phyloP scores from a whole-genome alignment of 164 flowering plant genomes.

The Chimonanthus praecox region DNA sequence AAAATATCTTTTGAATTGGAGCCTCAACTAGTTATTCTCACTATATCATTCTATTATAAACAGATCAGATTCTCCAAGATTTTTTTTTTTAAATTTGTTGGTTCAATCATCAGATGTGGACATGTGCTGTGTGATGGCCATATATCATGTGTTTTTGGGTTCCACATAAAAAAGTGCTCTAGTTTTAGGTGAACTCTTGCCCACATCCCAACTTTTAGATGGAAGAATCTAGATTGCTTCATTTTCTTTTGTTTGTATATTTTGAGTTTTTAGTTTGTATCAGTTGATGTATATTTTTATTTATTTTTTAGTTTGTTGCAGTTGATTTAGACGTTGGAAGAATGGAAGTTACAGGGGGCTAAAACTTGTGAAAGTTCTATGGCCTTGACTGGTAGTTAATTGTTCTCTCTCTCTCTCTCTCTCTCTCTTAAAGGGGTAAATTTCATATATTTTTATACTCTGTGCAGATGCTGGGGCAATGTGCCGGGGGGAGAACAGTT shows the following conservation, averaged over 20 bases:
- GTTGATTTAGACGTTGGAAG: conserved; percentile 3
- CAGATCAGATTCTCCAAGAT: too few species aligned
- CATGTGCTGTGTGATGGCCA: too few species aligned
- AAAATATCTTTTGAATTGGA: too few species aligned
- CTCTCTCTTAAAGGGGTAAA: not conserved
- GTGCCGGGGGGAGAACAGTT: conserved; percentile 32
- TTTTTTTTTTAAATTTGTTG: too few species aligned
- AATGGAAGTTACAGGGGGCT: conserved; percentile 70
- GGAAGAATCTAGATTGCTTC: too few species aligned
- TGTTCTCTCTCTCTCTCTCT: not conserved
- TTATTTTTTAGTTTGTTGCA: not conserved
- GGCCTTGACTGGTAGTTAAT: conserved; percentile 47
- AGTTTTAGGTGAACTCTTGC: too few species aligned
- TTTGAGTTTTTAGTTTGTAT: too few species aligned
- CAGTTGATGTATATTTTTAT: not conserved
- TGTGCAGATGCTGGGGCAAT: conserved; percentile 47
- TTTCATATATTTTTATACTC: not conserved
- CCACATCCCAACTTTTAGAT: too few species aligned
- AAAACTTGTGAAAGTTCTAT: conserved; percentile 34
- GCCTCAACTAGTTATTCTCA: too few species aligned
- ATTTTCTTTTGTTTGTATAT: too few species aligned
- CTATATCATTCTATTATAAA: too few species aligned
- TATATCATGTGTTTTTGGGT: not conserved
- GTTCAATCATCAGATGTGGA: too few species aligned
- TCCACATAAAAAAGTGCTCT: not conserved